These are phyloP conservation scores for Fusarium lyarnte DNA, from an alignment of 2,329 filamentous ascomycete species.

Conservation along the genomic window DNA sequence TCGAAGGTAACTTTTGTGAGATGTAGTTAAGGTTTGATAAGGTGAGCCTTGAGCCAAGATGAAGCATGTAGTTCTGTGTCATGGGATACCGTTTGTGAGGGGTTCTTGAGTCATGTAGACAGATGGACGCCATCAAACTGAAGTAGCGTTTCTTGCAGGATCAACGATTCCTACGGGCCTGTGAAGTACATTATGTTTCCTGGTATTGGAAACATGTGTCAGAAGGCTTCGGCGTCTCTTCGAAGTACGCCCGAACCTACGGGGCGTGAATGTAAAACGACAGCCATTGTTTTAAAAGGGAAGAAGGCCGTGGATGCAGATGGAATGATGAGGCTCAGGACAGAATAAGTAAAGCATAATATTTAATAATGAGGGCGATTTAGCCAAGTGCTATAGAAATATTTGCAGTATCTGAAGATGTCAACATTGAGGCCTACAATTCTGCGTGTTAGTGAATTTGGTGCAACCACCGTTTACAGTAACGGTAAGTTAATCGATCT, in stretches of 20 bases:
- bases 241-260: neutral
- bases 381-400: neutral
- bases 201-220: neutral
- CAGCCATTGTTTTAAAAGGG: rapidly evolving
- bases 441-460: neutral
- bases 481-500: neutral
- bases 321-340: rapidly evolving
- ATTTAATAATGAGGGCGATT: neutral
- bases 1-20: neutral
- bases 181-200: neutral
- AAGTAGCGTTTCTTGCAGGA: neutral
- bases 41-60: too few species aligned
- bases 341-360: rapidly evolving
- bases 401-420: neutral
- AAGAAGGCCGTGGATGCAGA: neutral
- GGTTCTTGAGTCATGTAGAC: neutral
- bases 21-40: rapidly evolving
- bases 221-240: neutral
- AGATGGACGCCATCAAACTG: neutral
- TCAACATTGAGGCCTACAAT: neutral
- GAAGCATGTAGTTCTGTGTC: neutral
- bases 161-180: neutral
- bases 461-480: too few species aligned
- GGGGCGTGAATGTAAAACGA: neutral
- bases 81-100: neutral